Evolutionary conservation across 2,329 filamentous ascomycete genomes (phyloP), one percentile per base, ranked within the genome.

Genomic region (Dendrostoma leiphaemia): DNA sequence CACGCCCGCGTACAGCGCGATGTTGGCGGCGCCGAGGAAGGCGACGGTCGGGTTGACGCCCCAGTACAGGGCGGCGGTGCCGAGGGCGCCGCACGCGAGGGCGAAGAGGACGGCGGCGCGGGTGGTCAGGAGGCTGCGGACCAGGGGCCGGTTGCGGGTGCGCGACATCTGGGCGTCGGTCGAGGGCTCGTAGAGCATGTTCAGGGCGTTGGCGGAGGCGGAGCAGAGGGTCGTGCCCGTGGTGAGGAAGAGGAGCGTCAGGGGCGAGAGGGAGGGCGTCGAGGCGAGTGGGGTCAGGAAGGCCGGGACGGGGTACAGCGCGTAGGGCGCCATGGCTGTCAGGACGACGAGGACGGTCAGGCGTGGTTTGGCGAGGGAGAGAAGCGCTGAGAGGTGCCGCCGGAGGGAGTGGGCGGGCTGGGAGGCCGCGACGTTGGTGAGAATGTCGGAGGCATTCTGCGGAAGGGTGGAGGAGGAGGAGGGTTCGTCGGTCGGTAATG

Each of bases 41-140:
- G 94, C 89, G 1, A 94, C 91, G 0, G 94, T 97, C 3, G 92
- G 91, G 67, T 97, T 99, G 45, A 96, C 94, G 56, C 94, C 94
- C 57, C 90, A 85, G 73, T 91, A 95, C 1, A 99, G 78, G 0
- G 87, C 83, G 2, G 80, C 83, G 0, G 88, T 81, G 49, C 94
- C 94, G 1, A 81, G 67, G 0, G 80, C 66, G 6, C 87, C 93
- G 1, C 89, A 88, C 2, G 83, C 69, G n/a, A 90, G 67, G 9
- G 92, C 94, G 67, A 97, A 99, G 15, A 88, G 61, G 2, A 90
- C 73, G 4, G 94, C 94, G 17, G 81, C 83, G 26, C 85, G 82
- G 4, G 79, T 79, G 32, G 84, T 86, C 37, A 99, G 77, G 1
- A 99, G 82, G 7, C 85, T 84, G 45, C 94, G 83, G 3, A 97